Conservation (phyloP, 805 yeast species). For the Saturnispora diversa region DNA sequence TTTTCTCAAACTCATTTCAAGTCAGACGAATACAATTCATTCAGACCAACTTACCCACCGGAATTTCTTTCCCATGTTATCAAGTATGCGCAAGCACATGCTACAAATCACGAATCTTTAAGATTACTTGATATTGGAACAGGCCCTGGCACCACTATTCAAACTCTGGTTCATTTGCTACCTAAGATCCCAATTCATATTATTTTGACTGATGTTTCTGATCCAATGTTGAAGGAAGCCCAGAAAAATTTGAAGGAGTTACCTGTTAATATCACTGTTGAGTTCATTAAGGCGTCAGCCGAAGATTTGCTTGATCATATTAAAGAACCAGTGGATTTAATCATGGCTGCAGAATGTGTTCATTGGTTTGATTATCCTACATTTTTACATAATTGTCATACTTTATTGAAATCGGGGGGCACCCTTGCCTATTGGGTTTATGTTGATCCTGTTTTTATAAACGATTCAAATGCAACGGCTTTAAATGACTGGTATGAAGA, state of each 20-base stretch:
- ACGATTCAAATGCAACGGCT: background rate
- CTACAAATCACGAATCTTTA: background rate
- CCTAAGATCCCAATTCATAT: conserved; percentile 23
- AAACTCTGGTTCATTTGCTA: conserved; percentile 35
- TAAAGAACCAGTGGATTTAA: conserved; percentile 39
- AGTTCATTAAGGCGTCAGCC: conserved; percentile 11
- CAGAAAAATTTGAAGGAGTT: conserved; percentile 10
- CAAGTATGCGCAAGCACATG: conserved; percentile 16
- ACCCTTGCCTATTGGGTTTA: conserved; percentile 71
- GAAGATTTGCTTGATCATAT: conserved; percentile 22
- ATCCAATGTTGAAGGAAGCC: conserved; percentile 40
- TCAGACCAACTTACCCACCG: conserved; percentile 62
- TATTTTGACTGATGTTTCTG: conserved; percentile 41
- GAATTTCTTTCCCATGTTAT: conserved; percentile 35
- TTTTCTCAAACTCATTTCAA: conserved; percentile 47
- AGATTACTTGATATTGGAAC: conserved; percentile 45
- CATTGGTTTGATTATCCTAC: conserved; percentile 57
- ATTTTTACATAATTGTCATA: conserved; percentile 27
- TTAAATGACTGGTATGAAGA: conserved; percentile 41
- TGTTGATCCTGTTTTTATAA: conserved; percentile 52
- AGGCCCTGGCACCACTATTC: conserved; percentile 47
- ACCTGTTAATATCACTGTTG: background rate
- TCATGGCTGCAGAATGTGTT: conserved; percentile 77
- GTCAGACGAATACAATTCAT: conserved; percentile 43
- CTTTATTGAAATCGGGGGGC: conserved; percentile 35